Evolutionary conservation across 2,329 filamentous ascomycete species (phyloP), one percentile per base, ranked within the genome.

Genomic region (Ophiostoma quercus): DNA sequence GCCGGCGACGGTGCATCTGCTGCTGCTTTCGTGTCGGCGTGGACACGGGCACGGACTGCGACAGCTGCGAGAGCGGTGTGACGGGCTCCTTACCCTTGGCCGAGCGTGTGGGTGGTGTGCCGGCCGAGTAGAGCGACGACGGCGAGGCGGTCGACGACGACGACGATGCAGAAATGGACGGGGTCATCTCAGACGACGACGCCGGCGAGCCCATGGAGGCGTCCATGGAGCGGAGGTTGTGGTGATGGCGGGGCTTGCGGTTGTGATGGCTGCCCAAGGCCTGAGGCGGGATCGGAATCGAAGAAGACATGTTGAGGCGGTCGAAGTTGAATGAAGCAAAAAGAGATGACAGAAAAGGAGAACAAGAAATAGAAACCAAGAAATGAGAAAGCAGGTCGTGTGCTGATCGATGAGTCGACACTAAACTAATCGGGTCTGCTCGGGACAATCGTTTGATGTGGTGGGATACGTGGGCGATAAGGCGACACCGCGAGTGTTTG

Each of bases 271-370:
- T 66, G 22, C 60, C 65, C 2, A 72, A 70, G 25, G 73, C 69
- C 34, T 73, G 71, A 72, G 83, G 79, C 73, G 89, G 89, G 74
- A 92, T 92, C 73, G 85, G 83, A 79, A 92, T 92, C 71, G 88
- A 90, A 71, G 88, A 88, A 71, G 88, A 88, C 87, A 90, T 88
- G 74, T 6, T 34, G 34, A 34, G 5, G 73, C 79, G 19, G 39
- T 32, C n/a, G 34, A 43, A 22, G 47, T n/a, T 5, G 16, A 47
- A 54, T 41, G 11, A 65, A 41, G 29, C 12, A 32, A 41, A 47
- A 32, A 19, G n/a, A 66, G 37, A 32, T 2, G 32, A n/a, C 16
- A 8, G 12, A 14, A 29, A 9, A 65, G 2, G 6, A 39, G 32
- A 37, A 34, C 12, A 11, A 14, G 32, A 11, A 62, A 25, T 7